A percentile compares a stretch with the other conserved stretches of the same genome.
Conservation (phyloP, 1,284 basidiomycete genomes). For the Phellopilus nigrolimitatus region DNA sequence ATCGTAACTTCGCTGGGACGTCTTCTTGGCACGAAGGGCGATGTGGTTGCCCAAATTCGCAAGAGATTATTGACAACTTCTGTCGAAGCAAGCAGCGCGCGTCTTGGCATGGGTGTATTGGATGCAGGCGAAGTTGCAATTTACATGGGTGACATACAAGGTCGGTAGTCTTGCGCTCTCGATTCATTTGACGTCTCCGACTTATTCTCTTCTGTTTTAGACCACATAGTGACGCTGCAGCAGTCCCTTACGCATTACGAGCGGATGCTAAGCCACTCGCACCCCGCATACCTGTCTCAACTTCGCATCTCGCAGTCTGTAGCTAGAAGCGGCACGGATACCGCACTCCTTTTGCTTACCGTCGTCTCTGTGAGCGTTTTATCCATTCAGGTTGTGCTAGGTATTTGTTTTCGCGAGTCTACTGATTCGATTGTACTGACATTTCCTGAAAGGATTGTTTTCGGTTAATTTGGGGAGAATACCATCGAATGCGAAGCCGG, state of each 20-base stretch:
- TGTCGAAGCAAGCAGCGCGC: constrained; percentile 1
- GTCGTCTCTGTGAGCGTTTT: constrained; percentile 65
- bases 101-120: not conserved
- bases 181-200: not conserved
- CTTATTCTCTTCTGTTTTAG: constrained; percentile 35
- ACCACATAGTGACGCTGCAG: constrained; percentile 88
- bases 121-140: constrained; percentile 62
- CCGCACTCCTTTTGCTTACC: constrained; percentile 63
- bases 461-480: constrained; percentile 53
- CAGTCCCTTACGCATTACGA: constrained; percentile 87
- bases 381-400: constrained; percentile 61
- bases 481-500: constrained; percentile 32
- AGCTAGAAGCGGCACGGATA: constrained; percentile 62
- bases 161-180: constrained; percentile 34
- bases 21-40: constrained; percentile 76
- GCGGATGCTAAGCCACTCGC: constrained; percentile 81
- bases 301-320: constrained; percentile 60
- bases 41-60: constrained; percentile 76
- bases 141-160: constrained; percentile 92
- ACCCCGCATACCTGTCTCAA: constrained; percentile 81
- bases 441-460: constrained; percentile 51
- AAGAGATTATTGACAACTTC: constrained; percentile 55
- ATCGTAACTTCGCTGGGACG: constrained; percentile 81
- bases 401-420: constrained; percentile 37
- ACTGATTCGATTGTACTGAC: constrained; percentile 20